phyloP scores from a whole-genome alignment of 2,329 filamentous ascomycete genomes.

The Nothopassalora personata region DNA sequence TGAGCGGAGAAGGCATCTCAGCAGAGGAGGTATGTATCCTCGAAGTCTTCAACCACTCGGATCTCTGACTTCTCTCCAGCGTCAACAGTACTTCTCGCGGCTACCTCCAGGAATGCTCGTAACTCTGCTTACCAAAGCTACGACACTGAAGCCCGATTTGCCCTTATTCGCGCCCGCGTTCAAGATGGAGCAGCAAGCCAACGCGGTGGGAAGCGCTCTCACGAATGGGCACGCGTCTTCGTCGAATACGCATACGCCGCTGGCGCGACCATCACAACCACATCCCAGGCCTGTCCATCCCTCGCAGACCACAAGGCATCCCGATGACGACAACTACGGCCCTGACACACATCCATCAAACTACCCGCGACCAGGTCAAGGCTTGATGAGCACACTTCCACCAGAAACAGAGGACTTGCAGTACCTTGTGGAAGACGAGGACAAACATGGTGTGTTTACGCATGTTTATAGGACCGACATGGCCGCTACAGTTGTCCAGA shows the following conservation, averaged over 20 bases:
- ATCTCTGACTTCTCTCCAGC: slow-evolving; percentile 14
- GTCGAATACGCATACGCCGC: slow-evolving; percentile 31
- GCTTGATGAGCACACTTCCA: slow-evolving; percentile 49
- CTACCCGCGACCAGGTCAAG: slow-evolving; percentile 59
- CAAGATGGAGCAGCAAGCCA: slow-evolving; percentile 5
- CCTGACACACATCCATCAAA: slow-evolving; percentile 49
- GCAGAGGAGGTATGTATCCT: slow-evolving; percentile 38
- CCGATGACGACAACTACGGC: slow-evolving; percentile 52
- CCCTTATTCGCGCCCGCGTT: slow-evolving; percentile 54
- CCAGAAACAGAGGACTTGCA: slow-evolving; percentile 55
- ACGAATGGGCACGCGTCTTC: slow-evolving; percentile 15
- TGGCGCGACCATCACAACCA: not conserved
- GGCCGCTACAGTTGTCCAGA: not conserved
- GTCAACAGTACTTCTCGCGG: slow-evolving; percentile 51
- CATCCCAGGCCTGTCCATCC: not conserved
- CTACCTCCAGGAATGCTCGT: slow-evolving; percentile 59
- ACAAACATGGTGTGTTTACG: slow-evolving; percentile 50
- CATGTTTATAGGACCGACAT: slow-evolving; percentile 36
- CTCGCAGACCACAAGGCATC: not conserved
- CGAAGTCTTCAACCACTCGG: not conserved
- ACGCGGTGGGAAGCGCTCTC: slow-evolving; percentile 8
- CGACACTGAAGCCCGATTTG: slow-evolving; percentile 58
- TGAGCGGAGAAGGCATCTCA: slow-evolving; percentile 36
- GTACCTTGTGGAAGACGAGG: slow-evolving; percentile 57
- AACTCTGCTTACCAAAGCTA: slow-evolving; percentile 58